phyloP scores from a whole-genome alignment of 169 alveolate genomes.

The Perkinsus olseni region DNA sequence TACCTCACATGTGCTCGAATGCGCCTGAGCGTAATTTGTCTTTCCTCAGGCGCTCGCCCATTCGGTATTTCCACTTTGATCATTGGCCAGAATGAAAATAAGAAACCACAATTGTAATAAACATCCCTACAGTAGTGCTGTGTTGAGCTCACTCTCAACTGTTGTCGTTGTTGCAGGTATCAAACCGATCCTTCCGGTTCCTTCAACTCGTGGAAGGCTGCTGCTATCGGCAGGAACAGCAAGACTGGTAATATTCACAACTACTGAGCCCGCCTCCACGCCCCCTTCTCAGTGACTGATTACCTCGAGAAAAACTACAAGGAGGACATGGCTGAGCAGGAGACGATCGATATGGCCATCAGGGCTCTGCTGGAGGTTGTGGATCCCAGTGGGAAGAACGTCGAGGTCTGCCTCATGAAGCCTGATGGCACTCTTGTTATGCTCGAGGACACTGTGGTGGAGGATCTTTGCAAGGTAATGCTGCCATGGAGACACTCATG shows the following conservation, averaged over 20 bases:
- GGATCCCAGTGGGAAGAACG: conserved; percentile 67
- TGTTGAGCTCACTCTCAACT: conserved; percentile 66
- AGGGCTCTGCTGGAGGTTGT: conserved; percentile 87
- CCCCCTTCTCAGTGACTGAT: conserved; percentile 67
- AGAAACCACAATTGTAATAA: background rate
- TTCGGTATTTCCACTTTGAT: conserved; percentile 93
- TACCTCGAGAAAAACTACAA: conserved; percentile 85
- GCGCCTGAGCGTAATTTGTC: too few relatives aligned
- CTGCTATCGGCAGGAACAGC: conserved; percentile 91
- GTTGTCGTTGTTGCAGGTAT: conserved; percentile 65
- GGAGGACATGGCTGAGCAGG: conserved; percentile 74
- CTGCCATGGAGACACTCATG: background rate
- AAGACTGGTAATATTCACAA: conserved; percentile 45
- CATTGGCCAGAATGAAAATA: conserved; percentile 60
- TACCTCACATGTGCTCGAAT: too few relatives aligned
- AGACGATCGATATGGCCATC: conserved; percentile 77
- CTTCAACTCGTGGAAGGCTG: conserved; percentile 93
- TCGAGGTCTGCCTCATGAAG: conserved; percentile 64
- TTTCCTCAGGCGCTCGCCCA: conserved; percentile 86
- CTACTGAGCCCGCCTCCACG: background rate
- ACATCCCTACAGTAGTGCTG: conserved; percentile 20
- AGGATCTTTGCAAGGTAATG: background rate
- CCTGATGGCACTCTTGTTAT: background rate
- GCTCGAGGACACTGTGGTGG: background rate
- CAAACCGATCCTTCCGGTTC: conserved; percentile 98